Conservation (phyloP, 2,329 filamentous ascomycete genomes). For the Diaporthe ampelina region DNA sequence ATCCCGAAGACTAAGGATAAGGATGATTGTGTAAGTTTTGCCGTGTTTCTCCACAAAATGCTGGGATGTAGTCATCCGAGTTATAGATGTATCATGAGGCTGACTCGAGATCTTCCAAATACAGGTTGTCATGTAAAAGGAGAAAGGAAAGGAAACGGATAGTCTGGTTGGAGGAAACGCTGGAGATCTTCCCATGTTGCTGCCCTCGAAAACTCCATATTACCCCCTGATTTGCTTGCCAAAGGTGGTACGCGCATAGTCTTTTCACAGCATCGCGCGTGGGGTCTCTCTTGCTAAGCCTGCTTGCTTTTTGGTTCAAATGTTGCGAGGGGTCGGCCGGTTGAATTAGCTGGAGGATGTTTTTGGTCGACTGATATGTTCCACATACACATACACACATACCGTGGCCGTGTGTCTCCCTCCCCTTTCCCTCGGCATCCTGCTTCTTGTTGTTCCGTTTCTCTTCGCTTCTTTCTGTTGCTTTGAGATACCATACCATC, state of each 20-base stretch:
- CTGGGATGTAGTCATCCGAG: background rate
- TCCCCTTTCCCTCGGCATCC: background rate
- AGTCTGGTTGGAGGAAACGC: background rate
- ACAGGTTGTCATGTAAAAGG: constrained; percentile 15
- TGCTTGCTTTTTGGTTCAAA: background rate
- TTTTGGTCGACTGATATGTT: background rate
- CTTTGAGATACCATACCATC: constrained; percentile 30
- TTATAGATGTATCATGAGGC: background rate
- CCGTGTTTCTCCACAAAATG: background rate
- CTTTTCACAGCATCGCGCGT: constrained; percentile 11
- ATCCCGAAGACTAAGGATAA: constrained; percentile 87
- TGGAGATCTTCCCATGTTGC: background rate
- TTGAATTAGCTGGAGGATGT: background rate
- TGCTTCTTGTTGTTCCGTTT: background rate
- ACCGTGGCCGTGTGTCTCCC: no score
- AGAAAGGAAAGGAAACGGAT: background rate
- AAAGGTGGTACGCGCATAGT: constrained; percentile 11
- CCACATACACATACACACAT: background rate
- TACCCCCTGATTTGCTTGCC: background rate
- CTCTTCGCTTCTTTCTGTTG: constrained; percentile 5
- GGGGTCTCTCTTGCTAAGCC: background rate
- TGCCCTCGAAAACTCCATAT: background rate
- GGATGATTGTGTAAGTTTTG: constrained; percentile 85
- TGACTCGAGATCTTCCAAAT: background rate
- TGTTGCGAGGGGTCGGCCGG: background rate